Percentiles rank a stretch among this genome's conserved stretches.
Conservation (phyloP, 352 stramenopile species). For the Phytophthora ramorum region DNA sequence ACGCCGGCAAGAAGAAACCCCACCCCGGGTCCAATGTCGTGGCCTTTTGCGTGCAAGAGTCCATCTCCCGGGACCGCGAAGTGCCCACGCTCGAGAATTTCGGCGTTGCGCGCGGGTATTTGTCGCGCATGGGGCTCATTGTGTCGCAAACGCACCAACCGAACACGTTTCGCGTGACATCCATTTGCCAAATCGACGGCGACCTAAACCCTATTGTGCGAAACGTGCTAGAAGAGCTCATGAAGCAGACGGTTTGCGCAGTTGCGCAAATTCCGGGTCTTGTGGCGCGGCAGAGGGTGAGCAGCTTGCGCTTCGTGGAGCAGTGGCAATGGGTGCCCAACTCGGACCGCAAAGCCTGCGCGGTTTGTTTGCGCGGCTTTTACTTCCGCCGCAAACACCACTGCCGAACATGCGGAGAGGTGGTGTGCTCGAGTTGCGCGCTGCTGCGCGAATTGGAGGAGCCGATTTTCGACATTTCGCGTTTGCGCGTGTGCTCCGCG, state of each 20-base stretch:
- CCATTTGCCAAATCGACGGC: constrained; percentile 78
- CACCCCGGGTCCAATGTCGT: constrained; percentile 64
- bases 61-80: constrained; percentile 64
- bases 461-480: constrained; percentile 71
- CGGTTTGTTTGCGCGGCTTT: constrained; percentile 75
- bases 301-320: constrained; percentile 74
- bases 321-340: constrained; percentile 85
- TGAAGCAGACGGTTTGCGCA: constrained; percentile 62
- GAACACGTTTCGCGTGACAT: constrained; percentile 66
- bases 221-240: constrained; percentile 59
- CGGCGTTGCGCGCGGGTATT: constrained; percentile 58
- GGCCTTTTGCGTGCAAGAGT: constrained; percentile 79
- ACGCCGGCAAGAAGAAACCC: constrained; percentile 64
- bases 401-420: constrained; percentile 73
- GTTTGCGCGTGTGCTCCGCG: constrained; percentile 67
- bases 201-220: constrained; percentile 57
- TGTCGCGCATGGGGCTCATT: constrained; percentile 71
- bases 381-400: constrained; percentile 82
- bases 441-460: constrained; percentile 68
- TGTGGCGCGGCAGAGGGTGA: constrained; percentile 71
- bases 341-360: constrained; percentile 70
- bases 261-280: constrained; percentile 54
- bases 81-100: constrained; percentile 71
- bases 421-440: constrained; percentile 75
- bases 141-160: constrained; percentile 69